A percentile compares a stretch with the other conserved stretches of the same genome.
These are phyloP conservation scores for Thielaviopsis punctulata DNA, from an alignment of 2,329 filamentous ascomycete genomes.

Conservation along the genomic window DNA sequence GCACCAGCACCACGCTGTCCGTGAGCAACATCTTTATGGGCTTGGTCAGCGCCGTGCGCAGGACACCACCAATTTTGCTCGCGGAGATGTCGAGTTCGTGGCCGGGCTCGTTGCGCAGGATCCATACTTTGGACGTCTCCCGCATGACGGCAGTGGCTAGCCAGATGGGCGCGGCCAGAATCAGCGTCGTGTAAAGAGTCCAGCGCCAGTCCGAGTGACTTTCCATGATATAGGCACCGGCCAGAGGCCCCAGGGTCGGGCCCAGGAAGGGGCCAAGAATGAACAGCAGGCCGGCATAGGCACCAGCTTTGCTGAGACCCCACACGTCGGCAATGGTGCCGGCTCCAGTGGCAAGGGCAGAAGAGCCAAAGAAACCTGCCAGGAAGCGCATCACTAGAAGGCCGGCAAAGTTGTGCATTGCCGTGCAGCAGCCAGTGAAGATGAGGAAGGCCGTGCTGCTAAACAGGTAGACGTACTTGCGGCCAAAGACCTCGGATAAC, in stretches of 20 bases:
- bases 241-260: slow-evolving; percentile 31
- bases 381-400: slow-evolving; percentile 39
- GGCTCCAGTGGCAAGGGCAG: slow-evolving; percentile 30
- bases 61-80: slow-evolving; percentile 19
- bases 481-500: slow-evolving; percentile 39
- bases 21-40: slow-evolving; percentile 41
- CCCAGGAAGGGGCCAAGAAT: slow-evolving; percentile 36
- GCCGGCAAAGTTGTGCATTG: slow-evolving; percentile 28
- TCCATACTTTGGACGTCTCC: slow-evolving; percentile 40
- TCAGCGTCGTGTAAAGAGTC: slow-evolving; percentile 34
- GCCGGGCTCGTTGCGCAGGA: slow-evolving; percentile 24
- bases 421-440: slow-evolving; percentile 37
- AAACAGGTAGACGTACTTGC: slow-evolving; percentile 33
- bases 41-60: slow-evolving; percentile 27
- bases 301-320: slow-evolving; percentile 7
- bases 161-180: slow-evolving; percentile 25
- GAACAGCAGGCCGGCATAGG: slow-evolving; percentile 28
- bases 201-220: slow-evolving; percentile 32
- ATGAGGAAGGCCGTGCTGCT: slow-evolving; percentile 33
- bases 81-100: slow-evolving; percentile 3
- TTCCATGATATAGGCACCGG: slow-evolving; percentile 31
- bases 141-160: slow-evolving; percentile 24
- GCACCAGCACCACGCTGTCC: slow-evolving; percentile 45
- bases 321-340: slow-evolving; percentile 32
- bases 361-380: slow-evolving; percentile 33